Conservation (phyloP, 2,329 filamentous ascomycete genomes). For the Fusarium sp. region DNA sequence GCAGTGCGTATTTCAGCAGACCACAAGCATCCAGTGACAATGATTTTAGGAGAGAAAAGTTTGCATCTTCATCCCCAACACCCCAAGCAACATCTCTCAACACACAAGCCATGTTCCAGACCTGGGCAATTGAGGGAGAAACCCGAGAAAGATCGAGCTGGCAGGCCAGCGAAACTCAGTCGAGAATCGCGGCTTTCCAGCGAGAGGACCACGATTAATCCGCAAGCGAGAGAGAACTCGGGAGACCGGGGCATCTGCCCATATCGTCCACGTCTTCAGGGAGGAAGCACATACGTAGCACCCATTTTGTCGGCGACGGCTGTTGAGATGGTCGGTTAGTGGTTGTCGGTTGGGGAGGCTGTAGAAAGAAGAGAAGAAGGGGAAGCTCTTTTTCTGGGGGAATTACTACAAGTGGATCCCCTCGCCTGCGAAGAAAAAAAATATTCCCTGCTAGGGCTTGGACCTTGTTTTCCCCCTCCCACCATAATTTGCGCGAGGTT, state of each 20-base stretch:
- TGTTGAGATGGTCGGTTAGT: slow-evolving; percentile 55
- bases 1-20: slow-evolving; percentile 45
- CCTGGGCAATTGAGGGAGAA: slow-evolving; percentile 68
- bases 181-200: slow-evolving; percentile 65
- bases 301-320: slow-evolving; percentile 57
- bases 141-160: slow-evolving; percentile 83
- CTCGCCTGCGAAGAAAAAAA: slow-evolving; percentile 20
- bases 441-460: slow-evolving; percentile 47
- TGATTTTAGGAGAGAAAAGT: slow-evolving; percentile 81
- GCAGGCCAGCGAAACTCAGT: slow-evolving; percentile 55
- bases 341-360: slow-evolving; percentile 49
- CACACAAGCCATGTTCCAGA: slow-evolving; percentile 60
- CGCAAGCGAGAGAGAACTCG: slow-evolving; percentile 59
- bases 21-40: slow-evolving; percentile 64
- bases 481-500: slow-evolving; percentile 35
- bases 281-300: slow-evolving; percentile 66
- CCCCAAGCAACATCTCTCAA: slow-evolving; percentile 74
- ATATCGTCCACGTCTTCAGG: slow-evolving; percentile 50
- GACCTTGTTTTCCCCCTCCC: slow-evolving; percentile 17
- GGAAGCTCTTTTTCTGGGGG: slow-evolving; percentile 31
- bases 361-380: slow-evolving; percentile 14
- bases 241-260: slow-evolving; percentile 59
- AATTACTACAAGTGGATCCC: slow-evolving; percentile 13
- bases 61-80: slow-evolving; percentile 80
- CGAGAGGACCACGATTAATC: slow-evolving; percentile 90